phyloP scores from a whole-genome alignment of 176 grass and related monocot species.

The Eremochloa ophiuroides region DNA sequence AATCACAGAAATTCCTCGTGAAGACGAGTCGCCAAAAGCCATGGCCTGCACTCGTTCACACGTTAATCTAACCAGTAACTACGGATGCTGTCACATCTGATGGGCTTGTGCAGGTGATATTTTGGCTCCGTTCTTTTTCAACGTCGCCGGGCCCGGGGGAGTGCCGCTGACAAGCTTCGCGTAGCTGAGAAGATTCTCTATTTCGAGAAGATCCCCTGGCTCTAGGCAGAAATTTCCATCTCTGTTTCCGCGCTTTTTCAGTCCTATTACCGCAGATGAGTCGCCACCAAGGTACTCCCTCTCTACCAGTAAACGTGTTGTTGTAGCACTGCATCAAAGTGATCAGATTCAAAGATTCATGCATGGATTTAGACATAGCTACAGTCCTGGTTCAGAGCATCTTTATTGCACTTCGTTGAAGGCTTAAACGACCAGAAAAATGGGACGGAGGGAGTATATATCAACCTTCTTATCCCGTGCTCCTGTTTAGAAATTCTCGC shows the following conservation, averaged over 20 bases:
- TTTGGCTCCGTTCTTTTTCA: neutral
- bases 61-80: neutral
- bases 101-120: neutral
- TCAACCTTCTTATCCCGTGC: neutral
- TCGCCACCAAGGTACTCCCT: constrained; percentile 4
- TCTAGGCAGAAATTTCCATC: neutral
- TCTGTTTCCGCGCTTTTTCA: neutral
- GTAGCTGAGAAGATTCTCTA: neutral
- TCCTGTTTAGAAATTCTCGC: neutral
- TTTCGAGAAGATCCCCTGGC: neutral
- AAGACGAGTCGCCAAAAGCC: neutral
- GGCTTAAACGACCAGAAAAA: too few relatives aligned
- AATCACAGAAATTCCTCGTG: neutral
- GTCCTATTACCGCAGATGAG: constrained; percentile 1
- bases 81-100: neutral
- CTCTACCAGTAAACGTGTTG: too few relatives aligned
- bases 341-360: too few relatives aligned
- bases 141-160: neutral
- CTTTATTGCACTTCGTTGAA: too few relatives aligned
- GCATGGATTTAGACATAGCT: too few relatives aligned
- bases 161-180: neutral
- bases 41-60: neutral
- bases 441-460: too few relatives aligned
- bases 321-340: too few relatives aligned
- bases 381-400: too few relatives aligned